Evolutionary conservation across 2,329 filamentous ascomycete species (phyloP), one percentile per base, ranked within the genome.

Genomic region (Bipolaris oryzae): DNA sequence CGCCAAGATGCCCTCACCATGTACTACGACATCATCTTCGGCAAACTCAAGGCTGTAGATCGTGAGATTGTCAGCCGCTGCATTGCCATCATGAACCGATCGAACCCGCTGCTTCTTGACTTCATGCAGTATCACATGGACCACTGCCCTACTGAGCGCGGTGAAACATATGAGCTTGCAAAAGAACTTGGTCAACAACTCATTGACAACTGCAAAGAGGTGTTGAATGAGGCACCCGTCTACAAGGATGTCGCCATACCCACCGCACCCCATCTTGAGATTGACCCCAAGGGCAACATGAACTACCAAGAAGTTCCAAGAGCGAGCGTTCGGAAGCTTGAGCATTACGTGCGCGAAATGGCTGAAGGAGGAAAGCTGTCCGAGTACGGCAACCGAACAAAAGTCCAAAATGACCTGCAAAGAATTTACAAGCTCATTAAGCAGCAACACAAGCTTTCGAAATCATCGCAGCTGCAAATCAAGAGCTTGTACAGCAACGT

Each of bases 41-140:
- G 95, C 56, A 88, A 95, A 59, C 87, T 99, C 51, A 87, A 95
- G 81, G 91, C 89, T 47, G 90, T 99, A 38, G 95, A 99, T 72
- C 91, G 95, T 62, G 95, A 99, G 78, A 99, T 98, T 70, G 95
- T 99, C 74, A 97, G 93, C 79, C 93, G 93, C 76, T 99, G 95
- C 80, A 98, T 99, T 73, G 90, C 92, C 66, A 95, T 99, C 79
- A 99, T 99, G 95, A 99, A 97, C 82, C 90, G 95, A 61, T 96
- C 95, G 33, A 99, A 98, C 76, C 95, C 95, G 2, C 89, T 91
- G 34, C 87, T 99, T 1, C 85, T 99, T 56, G 94, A 99, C 68
- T 99, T 97, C 79, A 99, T 99, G 95, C 95, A 99, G 76, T 98
- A 99, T 71, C 95, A 99, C 80, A 99, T 99, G 72, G 95, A 99